A percentile compares a stretch with the other conserved stretches of the same genome.
Evolutionary conservation across 83 land plant species (phyloP).

Genomic region (Picea mariana): DNA sequence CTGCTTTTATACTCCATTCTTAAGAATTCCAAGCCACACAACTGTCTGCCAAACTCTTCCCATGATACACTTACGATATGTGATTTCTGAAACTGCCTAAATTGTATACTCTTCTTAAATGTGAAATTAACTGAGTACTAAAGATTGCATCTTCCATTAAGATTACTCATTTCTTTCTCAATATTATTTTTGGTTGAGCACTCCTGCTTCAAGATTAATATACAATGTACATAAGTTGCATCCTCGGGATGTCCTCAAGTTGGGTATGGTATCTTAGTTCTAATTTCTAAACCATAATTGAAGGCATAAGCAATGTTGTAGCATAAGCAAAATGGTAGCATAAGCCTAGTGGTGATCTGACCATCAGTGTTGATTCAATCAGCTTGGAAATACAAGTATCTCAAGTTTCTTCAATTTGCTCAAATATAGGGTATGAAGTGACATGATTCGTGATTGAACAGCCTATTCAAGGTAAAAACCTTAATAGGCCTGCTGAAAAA

Average conservation of each 20-base stretch:
- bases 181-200: not conserved
- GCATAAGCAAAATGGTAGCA: not conserved
- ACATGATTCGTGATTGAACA: not conserved
- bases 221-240: not conserved
- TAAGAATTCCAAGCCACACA: not conserved
- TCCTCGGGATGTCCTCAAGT: not conserved
- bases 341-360: not conserved
- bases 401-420: not conserved
- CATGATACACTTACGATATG: not conserved
- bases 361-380: not conserved
- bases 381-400: not conserved
- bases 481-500: not conserved
- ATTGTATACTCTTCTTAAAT: not conserved
- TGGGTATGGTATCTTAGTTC: not conserved
- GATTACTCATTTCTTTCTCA: not conserved
- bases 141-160: not conserved
- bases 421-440: not conserved
- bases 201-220: slow-evolving; percentile 7
- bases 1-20: not conserved
- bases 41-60: not conserved
- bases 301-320: no score
- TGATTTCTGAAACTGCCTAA: not conserved
- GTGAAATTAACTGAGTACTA: not conserved
- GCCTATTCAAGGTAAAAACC: not conserved
- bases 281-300: not conserved